Percentiles rank a stretch among this genome's conserved stretches.
Conservation (phyloP, 1,284 basidiomycete genomes). For the Flammula alnicola region DNA sequence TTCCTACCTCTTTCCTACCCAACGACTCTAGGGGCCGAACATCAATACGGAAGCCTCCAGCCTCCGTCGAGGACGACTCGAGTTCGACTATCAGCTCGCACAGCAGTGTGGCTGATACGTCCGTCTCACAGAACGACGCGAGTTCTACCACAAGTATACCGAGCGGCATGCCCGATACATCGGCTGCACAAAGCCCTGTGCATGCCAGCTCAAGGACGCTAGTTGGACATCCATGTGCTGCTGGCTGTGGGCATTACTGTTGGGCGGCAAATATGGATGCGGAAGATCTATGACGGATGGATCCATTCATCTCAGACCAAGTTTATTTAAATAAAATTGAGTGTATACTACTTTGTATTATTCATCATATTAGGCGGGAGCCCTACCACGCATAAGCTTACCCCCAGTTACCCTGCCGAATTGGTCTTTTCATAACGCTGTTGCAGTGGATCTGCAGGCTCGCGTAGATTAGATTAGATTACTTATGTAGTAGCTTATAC, state of each 20-base stretch:
- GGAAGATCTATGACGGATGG: no score
- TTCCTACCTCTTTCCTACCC: constrained; percentile 32
- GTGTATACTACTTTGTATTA: no score
- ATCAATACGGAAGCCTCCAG: constrained; percentile 21
- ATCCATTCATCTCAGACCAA: no score
- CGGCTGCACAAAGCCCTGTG: constrained; percentile 9
- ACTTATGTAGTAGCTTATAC: no score
- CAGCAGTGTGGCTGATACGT: constrained; percentile 10
- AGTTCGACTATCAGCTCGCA: constrained; percentile 18
- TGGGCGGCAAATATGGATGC: constrained; percentile 51
- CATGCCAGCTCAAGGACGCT: constrained; percentile 14
- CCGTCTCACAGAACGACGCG: neutral
- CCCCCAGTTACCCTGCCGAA: no score
- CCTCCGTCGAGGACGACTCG: constrained; percentile 27
- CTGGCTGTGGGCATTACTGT: constrained; percentile 69
- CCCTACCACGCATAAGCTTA: no score
- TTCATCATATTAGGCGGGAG: no score
- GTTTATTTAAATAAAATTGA: no score
- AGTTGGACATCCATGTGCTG: constrained; percentile 61
- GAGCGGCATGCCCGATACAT: constrained; percentile 6
- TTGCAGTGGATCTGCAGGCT: no score
- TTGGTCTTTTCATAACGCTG: no score
- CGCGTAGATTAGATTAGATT: no score
- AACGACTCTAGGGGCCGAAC: constrained; percentile 29
- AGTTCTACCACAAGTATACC: constrained; percentile 1